These are phyloP conservation scores for Asclepias syriaca DNA, from an alignment of 257 asterid species.

Conservation along the genomic window DNA sequence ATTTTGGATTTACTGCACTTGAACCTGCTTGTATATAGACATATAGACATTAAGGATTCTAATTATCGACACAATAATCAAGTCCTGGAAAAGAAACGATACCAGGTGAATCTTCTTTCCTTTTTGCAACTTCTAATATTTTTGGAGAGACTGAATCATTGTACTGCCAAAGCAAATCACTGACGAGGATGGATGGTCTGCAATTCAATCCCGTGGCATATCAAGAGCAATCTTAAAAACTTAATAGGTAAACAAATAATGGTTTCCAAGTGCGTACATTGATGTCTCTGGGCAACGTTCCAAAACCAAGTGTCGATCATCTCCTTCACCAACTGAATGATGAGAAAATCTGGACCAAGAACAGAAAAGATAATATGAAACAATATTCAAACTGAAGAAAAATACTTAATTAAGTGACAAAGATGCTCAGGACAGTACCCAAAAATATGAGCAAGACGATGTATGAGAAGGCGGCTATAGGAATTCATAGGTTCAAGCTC, in stretches of 20 bases:
- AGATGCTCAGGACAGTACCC: constrained; percentile 37
- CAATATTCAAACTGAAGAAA: not conserved
- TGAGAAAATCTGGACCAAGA: constrained; percentile 64
- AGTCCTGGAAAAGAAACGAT: constrained; percentile 17
- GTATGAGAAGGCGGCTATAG: constrained; percentile 73
- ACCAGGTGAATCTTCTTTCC: constrained; percentile 55
- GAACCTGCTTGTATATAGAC: constrained; percentile 25
- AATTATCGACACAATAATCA: not conserved
- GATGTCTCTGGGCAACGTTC: constrained; percentile 77
- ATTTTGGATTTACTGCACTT: constrained; percentile 16
- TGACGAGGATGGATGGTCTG: constrained; percentile 85
- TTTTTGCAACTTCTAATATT: constrained; percentile 42
- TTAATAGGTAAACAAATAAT: not conserved
- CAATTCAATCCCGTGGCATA: constrained; percentile 24
- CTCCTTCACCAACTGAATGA: constrained; percentile 93
- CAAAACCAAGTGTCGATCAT: constrained; percentile 69
- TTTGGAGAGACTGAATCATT: constrained; percentile 50
- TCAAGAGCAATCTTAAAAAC: constrained; percentile 10
- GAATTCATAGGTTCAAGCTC: constrained; percentile 84
- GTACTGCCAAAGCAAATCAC: constrained; percentile 64
- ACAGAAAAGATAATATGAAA: constrained; percentile 13
- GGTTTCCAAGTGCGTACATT: constrained; percentile 44
- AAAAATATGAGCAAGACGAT: constrained; percentile 90
- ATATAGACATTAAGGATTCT: not conserved
- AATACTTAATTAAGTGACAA: not conserved